Conservation (phyloP, 2,329 filamentous ascomycete genomes). For the Penicillium sp. region DNA sequence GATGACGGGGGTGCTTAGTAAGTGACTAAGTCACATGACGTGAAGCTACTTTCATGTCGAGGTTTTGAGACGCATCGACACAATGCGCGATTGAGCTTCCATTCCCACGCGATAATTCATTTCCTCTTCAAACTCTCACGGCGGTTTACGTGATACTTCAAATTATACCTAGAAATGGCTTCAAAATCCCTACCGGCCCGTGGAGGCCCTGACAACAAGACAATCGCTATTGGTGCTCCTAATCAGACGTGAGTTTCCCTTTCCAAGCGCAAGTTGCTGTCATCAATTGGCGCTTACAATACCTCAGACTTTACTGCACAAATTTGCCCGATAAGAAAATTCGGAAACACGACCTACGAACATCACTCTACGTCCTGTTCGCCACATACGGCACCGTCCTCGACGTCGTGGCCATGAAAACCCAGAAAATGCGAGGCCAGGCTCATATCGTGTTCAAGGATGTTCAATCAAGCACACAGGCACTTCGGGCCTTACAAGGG, state of each 20-base stretch:
- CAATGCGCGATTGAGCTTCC: conserved; percentile 8
- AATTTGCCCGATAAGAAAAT: conserved; percentile 83
- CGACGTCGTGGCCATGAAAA: conserved; percentile 87
- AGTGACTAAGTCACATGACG: conserved; percentile 26
- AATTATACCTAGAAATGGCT: conserved; percentile 31
- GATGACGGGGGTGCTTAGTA: conserved; percentile 24
- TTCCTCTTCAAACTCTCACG: neutral
- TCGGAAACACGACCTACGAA: conserved; percentile 81
- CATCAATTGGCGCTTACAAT: conserved; percentile 21
- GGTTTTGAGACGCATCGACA: conserved; percentile 3
- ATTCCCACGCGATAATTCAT: neutral
- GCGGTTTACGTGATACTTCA: no score
- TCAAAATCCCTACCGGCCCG: conserved; percentile 43
- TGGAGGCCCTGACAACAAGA: conserved; percentile 39
- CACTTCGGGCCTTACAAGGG: conserved; percentile 83
- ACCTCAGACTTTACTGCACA: conserved; percentile 74
- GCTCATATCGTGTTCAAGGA: conserved; percentile 91
- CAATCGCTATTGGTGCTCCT: conserved; percentile 56
- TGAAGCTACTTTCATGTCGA: conserved; percentile 12
- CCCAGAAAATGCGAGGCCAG: conserved; percentile 89
- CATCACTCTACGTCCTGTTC: conserved; percentile 88
- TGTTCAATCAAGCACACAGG: conserved; percentile 86
- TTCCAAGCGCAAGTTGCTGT: conserved; percentile 6
- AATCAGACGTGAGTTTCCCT: conserved; percentile 68
- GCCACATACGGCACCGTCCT: conserved; percentile 90